Evolutionary conservation across 495 filamentous ascomycete species (phyloP), one percentile per base, ranked within the genome.

Genomic region (Jackrogersella minutella): DNA sequence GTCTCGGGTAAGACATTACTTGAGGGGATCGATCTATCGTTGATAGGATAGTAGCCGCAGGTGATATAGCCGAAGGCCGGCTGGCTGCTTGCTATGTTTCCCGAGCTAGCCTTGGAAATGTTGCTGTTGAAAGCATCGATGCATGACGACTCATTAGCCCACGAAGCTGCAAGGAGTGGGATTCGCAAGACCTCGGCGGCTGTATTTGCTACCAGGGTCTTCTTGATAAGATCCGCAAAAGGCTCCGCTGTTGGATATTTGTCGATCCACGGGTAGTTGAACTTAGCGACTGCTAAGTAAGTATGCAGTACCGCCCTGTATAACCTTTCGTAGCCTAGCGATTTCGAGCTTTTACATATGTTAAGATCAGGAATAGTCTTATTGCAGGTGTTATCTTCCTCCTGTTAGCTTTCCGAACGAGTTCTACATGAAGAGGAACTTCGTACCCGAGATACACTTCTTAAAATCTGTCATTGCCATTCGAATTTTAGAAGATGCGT

Each of bases 231-330:
- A 13, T 69, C 50, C 2, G 4, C 19, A 2, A 69, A 19, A 1
- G 66, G 66, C 16, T 69, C 17, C 21, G 66, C 55, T 0, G 61
- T 52, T 13, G 66, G 66, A 16, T 53, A 69, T 31, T 41, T 63
- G 1, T 56, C 54, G 17, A 69, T 39, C 60, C 60, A 69, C 9
- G 66, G 66, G 37, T 69, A 69, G 31, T 64, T 69, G 44, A 55
- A 69, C 43, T 69, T 64, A 37, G 66, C 40, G 3, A 69, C 22
- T 2, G 41, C 39, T 1, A 64, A 41, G 43, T 69, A 69, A 5
- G 66, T 69, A 14, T 61, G 13, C 5, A 61, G 40, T 8, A 33
- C 50, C 5, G 66, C 66, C 0, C 30, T 56, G 33, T 69, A 69
- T 41, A 69, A 16, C 16, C 54, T 51, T 30, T 64, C 56, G 40